Evolutionary conservation across 73 alveolate species (phyloP).

Genomic region (Uronychia setigera): DNA sequence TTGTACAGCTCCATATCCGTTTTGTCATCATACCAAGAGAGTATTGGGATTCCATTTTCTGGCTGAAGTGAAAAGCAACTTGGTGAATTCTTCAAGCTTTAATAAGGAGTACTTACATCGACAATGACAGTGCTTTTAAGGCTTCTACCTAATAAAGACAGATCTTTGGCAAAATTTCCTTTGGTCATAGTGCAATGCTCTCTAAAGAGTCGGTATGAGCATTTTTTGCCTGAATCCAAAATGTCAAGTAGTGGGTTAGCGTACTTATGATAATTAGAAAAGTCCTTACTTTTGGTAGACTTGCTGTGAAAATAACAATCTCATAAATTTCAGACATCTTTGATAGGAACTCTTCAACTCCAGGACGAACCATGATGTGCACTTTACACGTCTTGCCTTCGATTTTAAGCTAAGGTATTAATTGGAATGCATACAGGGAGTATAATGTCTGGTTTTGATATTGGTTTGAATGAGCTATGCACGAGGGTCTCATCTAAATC

Average conservation of each 20-base stretch:
- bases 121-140: constrained; percentile 68
- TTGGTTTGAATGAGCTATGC: constrained; percentile 56
- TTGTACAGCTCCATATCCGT: constrained; percentile 74
- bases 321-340: constrained; percentile 52
- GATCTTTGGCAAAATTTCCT: constrained; percentile 74
- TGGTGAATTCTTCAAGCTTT: constrained; percentile 69
- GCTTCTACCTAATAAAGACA: constrained; percentile 68
- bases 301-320: constrained; percentile 73
- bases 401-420: constrained; percentile 10
- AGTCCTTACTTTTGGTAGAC: background rate
- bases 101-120: constrained; percentile 18
- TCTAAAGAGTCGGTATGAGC: constrained; percentile 72
- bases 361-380: constrained; percentile 56
- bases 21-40: constrained; percentile 83
- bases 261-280: constrained; percentile 40
- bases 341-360: constrained; percentile 40
- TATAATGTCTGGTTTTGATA: constrained; percentile 39
- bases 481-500: constrained; percentile 63
- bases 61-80: constrained; percentile 71
- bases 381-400: constrained; percentile 51
- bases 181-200: constrained; percentile 84
- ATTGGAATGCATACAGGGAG: constrained; percentile 19
- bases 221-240: constrained; percentile 61
- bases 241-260: constrained; percentile 77
- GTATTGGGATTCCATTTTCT: constrained; percentile 84